Evolutionary conservation across 257 asterid genomes (phyloP).

Genomic region (Ilex asprella): DNA sequence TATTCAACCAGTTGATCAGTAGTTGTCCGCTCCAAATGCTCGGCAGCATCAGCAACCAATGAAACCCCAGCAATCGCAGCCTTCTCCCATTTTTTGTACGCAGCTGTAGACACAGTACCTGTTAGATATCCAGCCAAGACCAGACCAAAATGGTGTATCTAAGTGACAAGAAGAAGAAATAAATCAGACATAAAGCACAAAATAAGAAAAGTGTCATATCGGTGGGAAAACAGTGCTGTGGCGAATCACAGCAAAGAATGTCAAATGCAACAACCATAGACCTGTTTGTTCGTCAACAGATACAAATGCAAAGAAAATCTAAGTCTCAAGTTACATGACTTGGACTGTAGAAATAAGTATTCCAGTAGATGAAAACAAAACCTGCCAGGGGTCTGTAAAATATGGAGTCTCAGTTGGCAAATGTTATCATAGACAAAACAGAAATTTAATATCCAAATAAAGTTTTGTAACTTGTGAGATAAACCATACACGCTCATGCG

Average conservation of each 20-base stretch:
- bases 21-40: conserved; percentile 80
- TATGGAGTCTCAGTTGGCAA: no score
- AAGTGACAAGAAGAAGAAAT: conserved; percentile 7
- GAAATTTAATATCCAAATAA: no score
- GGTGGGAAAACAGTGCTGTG: background rate
- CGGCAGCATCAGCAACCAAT: conserved; percentile 99
- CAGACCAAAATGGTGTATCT: conserved; percentile 5
- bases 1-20: conserved; percentile 53
- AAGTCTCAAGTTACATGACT: no score
- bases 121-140: conserved; percentile 18
- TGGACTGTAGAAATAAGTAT: no score
- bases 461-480: no score
- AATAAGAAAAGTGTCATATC: background rate
- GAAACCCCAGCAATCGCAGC: conserved; percentile 99
- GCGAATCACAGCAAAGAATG: background rate
- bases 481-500: no score
- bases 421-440: no score
- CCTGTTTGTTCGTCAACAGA: background rate
- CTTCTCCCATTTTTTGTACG: conserved; percentile 97
- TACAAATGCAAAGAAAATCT: background rate
- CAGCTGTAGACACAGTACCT: conserved; percentile 69
- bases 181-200: conserved; percentile 1
- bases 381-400: no score
- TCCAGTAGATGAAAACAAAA: no score
- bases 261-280: background rate